These are phyloP conservation scores for Dendrobium officinale DNA, from an alignment of 106 monocot species.

Conservation along the genomic window DNA sequence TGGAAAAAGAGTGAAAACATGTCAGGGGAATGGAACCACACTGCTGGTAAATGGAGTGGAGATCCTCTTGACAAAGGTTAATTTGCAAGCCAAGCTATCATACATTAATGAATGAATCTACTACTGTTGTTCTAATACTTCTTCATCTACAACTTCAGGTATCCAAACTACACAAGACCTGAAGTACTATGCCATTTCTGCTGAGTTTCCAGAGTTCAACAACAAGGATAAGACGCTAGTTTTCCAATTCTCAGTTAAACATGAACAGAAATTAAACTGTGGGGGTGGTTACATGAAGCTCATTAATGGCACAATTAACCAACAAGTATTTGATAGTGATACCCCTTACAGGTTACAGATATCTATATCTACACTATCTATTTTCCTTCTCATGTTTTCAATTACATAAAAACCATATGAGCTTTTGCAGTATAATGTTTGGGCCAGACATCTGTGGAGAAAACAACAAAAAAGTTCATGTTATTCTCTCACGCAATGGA, in stretches of 20 bases:
- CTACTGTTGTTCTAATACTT: background rate
- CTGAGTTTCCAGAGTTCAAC: conserved; percentile 54
- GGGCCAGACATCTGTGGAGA: conserved; percentile 50
- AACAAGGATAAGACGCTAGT: conserved; percentile 72
- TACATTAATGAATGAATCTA: background rate
- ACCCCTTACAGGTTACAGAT: conserved; percentile 55
- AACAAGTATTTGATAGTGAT: conserved; percentile 63
- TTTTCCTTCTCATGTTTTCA: background rate
- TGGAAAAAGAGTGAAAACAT: conserved; percentile 36
- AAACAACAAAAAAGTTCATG: conserved; percentile 42
- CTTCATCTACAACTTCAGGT: conserved; percentile 18
- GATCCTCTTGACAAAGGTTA: conserved; percentile 31
- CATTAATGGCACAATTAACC: conserved; percentile 66
- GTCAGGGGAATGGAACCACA: conserved; percentile 32
- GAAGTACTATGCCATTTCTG: conserved; percentile 66
- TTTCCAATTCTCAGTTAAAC: conserved; percentile 71
- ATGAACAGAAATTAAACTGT: conserved; percentile 81
- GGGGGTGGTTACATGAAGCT: conserved; percentile 81
- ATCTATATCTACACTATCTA: background rate
- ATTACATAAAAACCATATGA: background rate
- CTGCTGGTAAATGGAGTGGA: conserved; percentile 34
- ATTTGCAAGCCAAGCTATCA: background rate
- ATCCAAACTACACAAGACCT: conserved; percentile 59
- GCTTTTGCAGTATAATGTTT: conserved; percentile 41
- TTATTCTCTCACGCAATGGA: conserved; percentile 41